A percentile compares a stretch with the other conserved stretches of the same genome.
These are phyloP conservation scores for Pseudogymnoascus sp. DNA, from an alignment of 2,329 filamentous ascomycete species.

Conservation along the genomic window DNA sequence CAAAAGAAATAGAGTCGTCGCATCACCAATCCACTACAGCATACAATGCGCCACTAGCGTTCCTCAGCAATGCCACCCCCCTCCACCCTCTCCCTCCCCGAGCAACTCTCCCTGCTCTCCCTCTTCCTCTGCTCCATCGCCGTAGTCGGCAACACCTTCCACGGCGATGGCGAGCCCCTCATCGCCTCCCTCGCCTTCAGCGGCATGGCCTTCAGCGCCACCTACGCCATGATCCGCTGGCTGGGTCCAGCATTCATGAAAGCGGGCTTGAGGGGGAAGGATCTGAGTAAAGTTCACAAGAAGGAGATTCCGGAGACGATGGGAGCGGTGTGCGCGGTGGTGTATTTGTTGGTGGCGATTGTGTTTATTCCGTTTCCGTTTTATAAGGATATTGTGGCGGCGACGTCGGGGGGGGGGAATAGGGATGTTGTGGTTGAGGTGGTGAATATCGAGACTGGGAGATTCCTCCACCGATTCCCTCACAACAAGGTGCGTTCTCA, in stretches of 20 bases:
- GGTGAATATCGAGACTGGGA: constrained; percentile 55
- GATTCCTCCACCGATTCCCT: constrained; percentile 84
- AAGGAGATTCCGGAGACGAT: constrained; percentile 89
- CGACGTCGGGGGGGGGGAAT: constrained; percentile 89
- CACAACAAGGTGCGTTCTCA: constrained; percentile 69
- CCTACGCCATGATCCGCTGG: constrained; percentile 87
- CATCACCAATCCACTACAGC: not conserved
- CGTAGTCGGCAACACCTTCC: constrained; percentile 74
- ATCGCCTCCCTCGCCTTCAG: constrained; percentile 84
- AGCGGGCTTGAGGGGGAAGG: constrained; percentile 81
- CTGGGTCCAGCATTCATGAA: constrained; percentile 83
- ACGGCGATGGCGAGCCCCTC: constrained; percentile 77
- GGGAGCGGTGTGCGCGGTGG: constrained; percentile 86
- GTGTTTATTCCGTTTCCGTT: constrained; percentile 95
- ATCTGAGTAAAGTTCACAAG: constrained; percentile 72
- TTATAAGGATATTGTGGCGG: constrained; percentile 95
- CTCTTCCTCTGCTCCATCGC: constrained; percentile 60
- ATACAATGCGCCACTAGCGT: not conserved
- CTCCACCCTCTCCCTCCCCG: constrained; percentile 42
- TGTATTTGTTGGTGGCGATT: constrained; percentile 84
- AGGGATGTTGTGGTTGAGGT: constrained; percentile 65
- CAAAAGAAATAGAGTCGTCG: not conserved
- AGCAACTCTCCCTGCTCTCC: constrained; percentile 51
- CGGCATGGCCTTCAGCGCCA: constrained; percentile 71
- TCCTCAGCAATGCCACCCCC: constrained; percentile 14